phyloP scores from a whole-genome alignment of 768 basidiomycete species.

The Russula virescens region DNA sequence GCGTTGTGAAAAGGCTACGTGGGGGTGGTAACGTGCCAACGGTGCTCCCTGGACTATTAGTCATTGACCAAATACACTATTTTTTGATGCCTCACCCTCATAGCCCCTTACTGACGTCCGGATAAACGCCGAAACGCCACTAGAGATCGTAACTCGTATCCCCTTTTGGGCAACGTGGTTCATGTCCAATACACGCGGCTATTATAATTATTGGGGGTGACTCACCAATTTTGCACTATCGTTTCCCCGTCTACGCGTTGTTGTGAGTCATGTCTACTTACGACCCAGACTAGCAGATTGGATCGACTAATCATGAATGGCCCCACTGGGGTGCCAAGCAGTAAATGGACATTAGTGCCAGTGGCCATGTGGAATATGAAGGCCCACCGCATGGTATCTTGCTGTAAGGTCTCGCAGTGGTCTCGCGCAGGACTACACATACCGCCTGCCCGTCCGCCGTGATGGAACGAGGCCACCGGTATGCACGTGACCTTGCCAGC shows the following conservation, averaged over 20 bases:
- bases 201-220: conserved; percentile 2
- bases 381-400: conserved; percentile 79
- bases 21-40: conserved; percentile 3
- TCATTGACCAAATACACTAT: neutral
- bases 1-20: neutral
- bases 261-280: neutral
- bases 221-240: conserved; percentile 83
- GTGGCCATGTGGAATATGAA: neutral
- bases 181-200: conserved; percentile 1
- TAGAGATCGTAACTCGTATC: conserved; percentile 91
- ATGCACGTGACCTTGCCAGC: too few species aligned
- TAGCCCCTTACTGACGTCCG: conserved; percentile 49
- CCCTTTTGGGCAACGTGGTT: conserved; percentile 59
- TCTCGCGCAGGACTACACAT: conserved; percentile 94
- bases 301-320: conserved; percentile 87
- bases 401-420: conserved; percentile 70
- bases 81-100: conserved; percentile 13
- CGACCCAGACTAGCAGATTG: conserved; percentile 37
- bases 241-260: conserved; percentile 58
- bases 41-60: neutral
- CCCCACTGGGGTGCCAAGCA: conserved; percentile 56
- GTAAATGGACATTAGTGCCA: neutral
- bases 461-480: too few species aligned
- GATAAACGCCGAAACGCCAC: conserved; percentile 88
- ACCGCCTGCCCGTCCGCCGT: too few species aligned